A percentile compares a stretch with the other conserved stretches of the same genome.
phyloP scores from a whole-genome alignment of 2,329 filamentous ascomycete genomes.

The Penicillium sp. region DNA sequence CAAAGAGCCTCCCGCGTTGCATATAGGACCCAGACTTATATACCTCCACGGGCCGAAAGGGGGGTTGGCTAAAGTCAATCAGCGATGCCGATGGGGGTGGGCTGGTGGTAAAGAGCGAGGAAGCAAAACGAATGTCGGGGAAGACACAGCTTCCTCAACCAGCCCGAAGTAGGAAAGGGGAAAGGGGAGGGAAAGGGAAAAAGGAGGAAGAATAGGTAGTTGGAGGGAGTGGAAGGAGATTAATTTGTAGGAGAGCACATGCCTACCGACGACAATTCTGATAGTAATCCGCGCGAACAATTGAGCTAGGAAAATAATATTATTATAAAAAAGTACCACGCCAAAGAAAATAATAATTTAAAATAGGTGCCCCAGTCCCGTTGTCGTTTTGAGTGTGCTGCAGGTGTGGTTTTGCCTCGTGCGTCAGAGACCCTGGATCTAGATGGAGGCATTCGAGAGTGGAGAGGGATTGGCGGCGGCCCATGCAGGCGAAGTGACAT shows the following conservation, averaged over 20 bases:
- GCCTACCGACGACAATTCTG: conserved; percentile 18
- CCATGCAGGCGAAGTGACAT: conserved; percentile 36
- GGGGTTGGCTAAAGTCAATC: not conserved
- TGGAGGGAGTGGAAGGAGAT: conserved; percentile 16
- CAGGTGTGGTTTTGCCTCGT: conserved; percentile 43
- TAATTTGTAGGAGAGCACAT: conserved; percentile 29
- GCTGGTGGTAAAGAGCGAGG: conserved; percentile 14
- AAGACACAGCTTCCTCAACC: conserved; percentile 25
- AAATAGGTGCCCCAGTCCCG: conserved; percentile 18
- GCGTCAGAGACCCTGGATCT: conserved; percentile 45
- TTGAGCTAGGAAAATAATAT: conserved; percentile 12
- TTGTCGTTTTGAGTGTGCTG: conserved; percentile 44
- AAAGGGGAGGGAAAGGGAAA: conserved; percentile 17
- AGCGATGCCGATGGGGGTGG: not conserved
- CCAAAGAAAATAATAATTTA: conserved; percentile 11
- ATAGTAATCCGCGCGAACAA: conserved; percentile 11
- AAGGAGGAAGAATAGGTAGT: conserved; percentile 11
- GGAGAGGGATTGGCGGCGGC: conserved; percentile 36
- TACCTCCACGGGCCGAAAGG: not conserved
- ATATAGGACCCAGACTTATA: not conserved
- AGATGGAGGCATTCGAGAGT: conserved; percentile 33
- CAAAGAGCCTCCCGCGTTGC: not conserved
- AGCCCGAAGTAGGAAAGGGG: conserved; percentile 18
- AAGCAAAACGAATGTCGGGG: conserved; percentile 25
- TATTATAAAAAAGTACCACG: conserved; percentile 19